Evolutionary conservation across 2,329 filamentous ascomycete genomes (phyloP), one percentile per base, ranked within the genome.

Genomic region (Colletotrichum gigasporum): DNA sequence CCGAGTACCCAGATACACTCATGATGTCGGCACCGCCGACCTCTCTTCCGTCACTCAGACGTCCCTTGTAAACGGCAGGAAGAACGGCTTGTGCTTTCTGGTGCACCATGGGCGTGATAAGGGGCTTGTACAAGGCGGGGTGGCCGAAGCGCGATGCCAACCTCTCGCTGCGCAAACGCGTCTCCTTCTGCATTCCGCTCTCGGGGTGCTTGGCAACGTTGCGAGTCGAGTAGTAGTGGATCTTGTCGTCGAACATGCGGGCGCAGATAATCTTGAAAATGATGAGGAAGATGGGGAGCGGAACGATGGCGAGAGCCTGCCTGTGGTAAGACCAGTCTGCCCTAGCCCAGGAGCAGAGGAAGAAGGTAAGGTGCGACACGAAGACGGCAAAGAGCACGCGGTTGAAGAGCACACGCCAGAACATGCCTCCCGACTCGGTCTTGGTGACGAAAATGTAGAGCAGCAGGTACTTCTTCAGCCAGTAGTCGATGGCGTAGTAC

Each of bases 391-490:
- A 95, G 22, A 98, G 80, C 75, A 97, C 84, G n/a, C 96, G 91
- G 77, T 99, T 99, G 83, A 93, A 96, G 6, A 98, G 77, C 1
- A 94, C 87, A 16, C 93, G 89, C 96, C 96, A 99, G 74, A 93
- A 97, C 75, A 91, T 87, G 52, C 96, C 96, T 8, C 94, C 96
- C 0, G 94, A 97, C 74, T 99, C 96, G 26, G 91, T 97, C 82
- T 98, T 99, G 47, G 96, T 99, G 68, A 97, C 87, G 73, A 97
- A 98, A 68, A 97, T 91, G 78, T 99, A 97, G 69, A 98, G 85
- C 37, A 98, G 80, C 45, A 97, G 83, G 73, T 99, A 99, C 79
- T 98, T 98, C 85, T 97, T 97, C 74, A 98, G 83, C 78, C 91
- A 93, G 4, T 90, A 90, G 75, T 99, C 96, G 52, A 99, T 82